These are phyloP conservation scores for Boletus rubroflammeus DNA, from an alignment of 768 basidiomycete genomes.

Conservation along the genomic window DNA sequence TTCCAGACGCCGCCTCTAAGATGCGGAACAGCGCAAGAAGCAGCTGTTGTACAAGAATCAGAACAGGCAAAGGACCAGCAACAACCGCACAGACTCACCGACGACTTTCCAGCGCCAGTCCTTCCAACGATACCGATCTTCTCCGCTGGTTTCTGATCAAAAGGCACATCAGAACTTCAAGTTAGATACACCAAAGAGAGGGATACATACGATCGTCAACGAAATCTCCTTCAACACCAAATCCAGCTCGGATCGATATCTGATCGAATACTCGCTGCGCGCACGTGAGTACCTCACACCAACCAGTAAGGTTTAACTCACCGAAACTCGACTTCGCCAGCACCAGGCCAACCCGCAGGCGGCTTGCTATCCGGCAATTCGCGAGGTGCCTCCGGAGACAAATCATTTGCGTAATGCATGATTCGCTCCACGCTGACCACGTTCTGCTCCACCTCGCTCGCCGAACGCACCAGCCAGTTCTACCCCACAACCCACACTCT, in stretches of 20 bases:
- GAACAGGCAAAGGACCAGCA: neutral
- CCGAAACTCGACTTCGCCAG: constrained; percentile 73
- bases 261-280: constrained; percentile 61
- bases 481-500: constrained; percentile 23
- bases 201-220: constrained; percentile 55
- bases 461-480: constrained; percentile 82
- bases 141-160: constrained; percentile 63
- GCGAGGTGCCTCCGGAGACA: constrained; percentile 70
- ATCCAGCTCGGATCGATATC: constrained; percentile 79
- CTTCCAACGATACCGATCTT: constrained; percentile 89
- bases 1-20: constrained; percentile 64
- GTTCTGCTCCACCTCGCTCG: constrained; percentile 87
- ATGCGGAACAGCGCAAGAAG: constrained; percentile 75
- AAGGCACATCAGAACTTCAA: constrained; percentile 4
- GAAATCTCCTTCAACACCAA: constrained; percentile 74
- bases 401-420: constrained; percentile 66
- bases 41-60: constrained; percentile 34
- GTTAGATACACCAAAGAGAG: neutral
- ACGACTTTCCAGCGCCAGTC: constrained; percentile 80
- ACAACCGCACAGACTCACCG: constrained; percentile 39
- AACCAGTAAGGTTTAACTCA: constrained; percentile 30
- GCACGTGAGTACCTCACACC: neutral
- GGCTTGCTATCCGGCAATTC: constrained; percentile 62
- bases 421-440: constrained; percentile 89
- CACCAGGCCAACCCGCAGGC: constrained; percentile 60